Evolutionary conservation across 169 alveolate genomes (phyloP).

Genomic region (Cryptosporidium sp.): DNA sequence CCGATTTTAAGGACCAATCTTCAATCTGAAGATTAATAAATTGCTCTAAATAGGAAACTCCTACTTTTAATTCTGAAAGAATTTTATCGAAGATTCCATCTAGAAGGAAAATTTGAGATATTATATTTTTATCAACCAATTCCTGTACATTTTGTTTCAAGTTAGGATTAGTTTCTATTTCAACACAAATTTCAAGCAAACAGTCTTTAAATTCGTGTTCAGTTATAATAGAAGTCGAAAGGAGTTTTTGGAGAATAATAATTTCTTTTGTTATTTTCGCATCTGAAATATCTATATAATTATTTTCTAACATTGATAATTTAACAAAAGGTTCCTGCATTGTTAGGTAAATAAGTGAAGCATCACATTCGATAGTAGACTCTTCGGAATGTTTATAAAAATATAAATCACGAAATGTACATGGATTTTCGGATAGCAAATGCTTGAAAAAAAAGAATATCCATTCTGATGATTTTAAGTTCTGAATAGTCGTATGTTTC

Average conservation of each 20-base stretch:
- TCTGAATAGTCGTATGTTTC: not conserved
- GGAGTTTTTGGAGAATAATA: slow-evolving; percentile 3
- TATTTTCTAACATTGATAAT: slow-evolving; percentile 9
- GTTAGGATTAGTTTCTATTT: slow-evolving; percentile 28
- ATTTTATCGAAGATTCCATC: not conserved
- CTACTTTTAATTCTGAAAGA: not conserved
- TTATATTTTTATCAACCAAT: not conserved
- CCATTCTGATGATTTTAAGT: slow-evolving; percentile 61
- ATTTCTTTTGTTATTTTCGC: slow-evolving; percentile 29
- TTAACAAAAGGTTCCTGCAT: slow-evolving; percentile 42
- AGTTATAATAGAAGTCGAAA: slow-evolving; percentile 9
- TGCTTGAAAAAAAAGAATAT: slow-evolving; percentile 27
- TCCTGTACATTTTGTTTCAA: not conserved
- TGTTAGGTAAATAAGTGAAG: slow-evolving; percentile 43
- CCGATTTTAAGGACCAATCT: not conserved
- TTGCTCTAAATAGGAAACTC: not conserved
- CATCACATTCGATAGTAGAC: slow-evolving; percentile 28
- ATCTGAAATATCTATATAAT: slow-evolving; percentile 8
- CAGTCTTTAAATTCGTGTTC: slow-evolving; percentile 19
- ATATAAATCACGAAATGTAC: slow-evolving; percentile 20
- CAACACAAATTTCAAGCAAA: slow-evolving; percentile 19
- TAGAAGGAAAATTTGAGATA: not conserved
- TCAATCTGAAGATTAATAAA: not conserved
- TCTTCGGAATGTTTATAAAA: slow-evolving; percentile 28
- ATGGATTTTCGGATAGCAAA: slow-evolving; percentile 29